These are phyloP conservation scores for Purpureocillium takamizusanense DNA, from an alignment of 2,329 filamentous ascomycete species.

Conservation along the genomic window DNA sequence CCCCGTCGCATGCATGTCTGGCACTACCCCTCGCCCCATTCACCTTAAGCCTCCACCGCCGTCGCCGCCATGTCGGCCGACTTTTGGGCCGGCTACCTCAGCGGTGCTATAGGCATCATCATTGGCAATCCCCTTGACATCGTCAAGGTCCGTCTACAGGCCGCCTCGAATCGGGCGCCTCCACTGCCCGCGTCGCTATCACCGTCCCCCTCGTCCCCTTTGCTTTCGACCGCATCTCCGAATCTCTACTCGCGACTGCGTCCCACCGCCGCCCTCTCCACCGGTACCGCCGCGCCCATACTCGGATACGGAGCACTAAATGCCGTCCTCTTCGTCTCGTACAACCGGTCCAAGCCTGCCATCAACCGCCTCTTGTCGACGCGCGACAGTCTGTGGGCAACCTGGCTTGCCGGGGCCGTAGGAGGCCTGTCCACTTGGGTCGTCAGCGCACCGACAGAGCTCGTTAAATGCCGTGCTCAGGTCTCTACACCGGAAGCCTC, in stretches of 20 bases:
- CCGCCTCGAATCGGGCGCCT: slow-evolving; percentile 19
- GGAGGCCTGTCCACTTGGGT: slow-evolving; percentile 81
- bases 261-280: slow-evolving; percentile 14
- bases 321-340: slow-evolving; percentile 79
- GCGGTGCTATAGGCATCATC: slow-evolving; percentile 75
- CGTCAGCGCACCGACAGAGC: slow-evolving; percentile 79
- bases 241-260: slow-evolving; percentile 18
- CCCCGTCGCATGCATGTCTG: no score
- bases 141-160: slow-evolving; percentile 59
- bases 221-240: slow-evolving; percentile 22
- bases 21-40: neutral
- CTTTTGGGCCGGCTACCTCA: slow-evolving; percentile 90
- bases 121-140: slow-evolving; percentile 82
- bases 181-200: neutral
- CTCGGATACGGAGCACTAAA: slow-evolving; percentile 88
- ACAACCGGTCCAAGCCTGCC: slow-evolving; percentile 69
- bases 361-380: slow-evolving; percentile 34
- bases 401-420: slow-evolving; percentile 71
- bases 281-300: slow-evolving; percentile 75
- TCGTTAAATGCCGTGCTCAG: slow-evolving; percentile 84
- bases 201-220: slow-evolving; percentile 5
- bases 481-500: slow-evolving; percentile 41
- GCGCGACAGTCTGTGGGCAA: slow-evolving; percentile 48
- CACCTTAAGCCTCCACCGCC: neutral
- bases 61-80: slow-evolving; percentile 65